Conservation (phyloP, 495 filamentous ascomycete genomes). For the Neurospora sp. region DNA sequence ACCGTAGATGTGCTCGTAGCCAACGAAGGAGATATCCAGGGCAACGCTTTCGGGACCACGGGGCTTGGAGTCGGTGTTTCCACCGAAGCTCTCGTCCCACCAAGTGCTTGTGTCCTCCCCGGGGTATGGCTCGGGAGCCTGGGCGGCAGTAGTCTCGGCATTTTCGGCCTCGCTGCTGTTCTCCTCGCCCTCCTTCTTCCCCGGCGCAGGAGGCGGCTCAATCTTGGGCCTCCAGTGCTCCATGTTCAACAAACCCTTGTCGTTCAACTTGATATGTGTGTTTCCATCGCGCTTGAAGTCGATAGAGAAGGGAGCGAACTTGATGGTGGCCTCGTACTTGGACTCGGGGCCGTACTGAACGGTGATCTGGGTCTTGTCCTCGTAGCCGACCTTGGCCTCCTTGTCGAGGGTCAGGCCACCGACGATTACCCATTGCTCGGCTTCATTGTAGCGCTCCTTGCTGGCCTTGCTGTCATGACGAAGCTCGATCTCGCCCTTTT, state of each 20-base stretch:
- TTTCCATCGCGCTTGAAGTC: constrained; percentile 75
- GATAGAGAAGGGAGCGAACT: constrained; percentile 69
- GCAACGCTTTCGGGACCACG: constrained; percentile 79
- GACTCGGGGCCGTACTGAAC: constrained; percentile 71
- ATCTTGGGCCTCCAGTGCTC: constrained; percentile 93
- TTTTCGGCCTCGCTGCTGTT: background rate
- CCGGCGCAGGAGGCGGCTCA: constrained; percentile 47
- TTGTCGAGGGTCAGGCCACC: constrained; percentile 63
- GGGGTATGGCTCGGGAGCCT: background rate
- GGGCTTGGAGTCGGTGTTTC: constrained; percentile 88
- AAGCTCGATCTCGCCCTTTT: constrained; percentile 81
- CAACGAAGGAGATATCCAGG: constrained; percentile 83
- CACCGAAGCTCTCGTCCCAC: constrained; percentile 96
- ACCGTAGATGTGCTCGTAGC: constrained; percentile 86
- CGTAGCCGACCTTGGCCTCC: constrained; percentile 46
- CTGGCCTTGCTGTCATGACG: constrained; percentile 72
- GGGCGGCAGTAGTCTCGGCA: background rate
- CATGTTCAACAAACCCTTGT: constrained; percentile 75
- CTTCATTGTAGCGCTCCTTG: constrained; percentile 91
- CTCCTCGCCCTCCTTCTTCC: constrained; percentile 41
- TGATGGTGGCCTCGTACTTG: constrained; percentile 70
- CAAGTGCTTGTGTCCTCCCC: constrained; percentile 74
- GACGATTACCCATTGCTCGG: constrained; percentile 76
- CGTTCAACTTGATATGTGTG: constrained; percentile 81
- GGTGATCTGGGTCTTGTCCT: constrained; percentile 56